Evolutionary conservation across 495 filamentous ascomycete species (phyloP).

Genomic region (Podospora didyma): DNA sequence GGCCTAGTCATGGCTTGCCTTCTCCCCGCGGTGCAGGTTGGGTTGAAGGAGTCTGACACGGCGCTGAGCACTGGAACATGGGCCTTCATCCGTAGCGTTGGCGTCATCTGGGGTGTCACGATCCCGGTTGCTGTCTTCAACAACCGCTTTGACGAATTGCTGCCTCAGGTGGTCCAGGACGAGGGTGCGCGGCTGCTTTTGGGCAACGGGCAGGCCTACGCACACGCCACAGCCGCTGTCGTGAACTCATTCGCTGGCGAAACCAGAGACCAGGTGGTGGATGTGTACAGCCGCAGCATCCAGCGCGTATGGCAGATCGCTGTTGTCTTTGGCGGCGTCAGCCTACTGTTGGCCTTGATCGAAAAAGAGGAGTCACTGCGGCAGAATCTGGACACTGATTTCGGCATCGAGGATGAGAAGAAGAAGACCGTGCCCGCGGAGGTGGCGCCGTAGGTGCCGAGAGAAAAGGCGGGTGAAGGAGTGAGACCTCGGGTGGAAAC

Average conservation of each 20-base stretch:
- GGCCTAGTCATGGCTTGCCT: slow-evolving; percentile 29
- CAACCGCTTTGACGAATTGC: slow-evolving; percentile 24
- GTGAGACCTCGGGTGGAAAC: too few relatives aligned
- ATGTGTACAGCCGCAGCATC: slow-evolving; percentile 19
- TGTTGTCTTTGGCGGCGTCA: slow-evolving; percentile 23
- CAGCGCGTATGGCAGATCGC: slow-evolving; percentile 27
- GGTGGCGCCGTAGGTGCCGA: too few relatives aligned
- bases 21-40: slow-evolving; percentile 39
- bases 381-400: slow-evolving; percentile 26
- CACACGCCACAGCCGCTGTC: slow-evolving; percentile 9
- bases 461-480: too few relatives aligned
- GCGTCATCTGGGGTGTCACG: slow-evolving; percentile 46
- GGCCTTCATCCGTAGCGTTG: slow-evolving; percentile 45
- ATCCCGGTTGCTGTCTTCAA: slow-evolving; percentile 51
- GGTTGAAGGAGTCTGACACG: slow-evolving; percentile 31
- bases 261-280: slow-evolving; percentile 20
- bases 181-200: slow-evolving; percentile 13
- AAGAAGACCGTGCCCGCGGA: neutral
- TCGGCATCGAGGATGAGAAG: slow-evolving; percentile 9
- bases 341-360: slow-evolving; percentile 22
- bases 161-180: slow-evolving; percentile 19
- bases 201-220: slow-evolving; percentile 24
- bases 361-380: slow-evolving; percentile 25
- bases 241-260: slow-evolving; percentile 14
- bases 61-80: slow-evolving; percentile 42